Evolutionary conservation across 2,329 filamentous ascomycete species (phyloP).

Genomic region (Aspergillus aculeatus): DNA sequence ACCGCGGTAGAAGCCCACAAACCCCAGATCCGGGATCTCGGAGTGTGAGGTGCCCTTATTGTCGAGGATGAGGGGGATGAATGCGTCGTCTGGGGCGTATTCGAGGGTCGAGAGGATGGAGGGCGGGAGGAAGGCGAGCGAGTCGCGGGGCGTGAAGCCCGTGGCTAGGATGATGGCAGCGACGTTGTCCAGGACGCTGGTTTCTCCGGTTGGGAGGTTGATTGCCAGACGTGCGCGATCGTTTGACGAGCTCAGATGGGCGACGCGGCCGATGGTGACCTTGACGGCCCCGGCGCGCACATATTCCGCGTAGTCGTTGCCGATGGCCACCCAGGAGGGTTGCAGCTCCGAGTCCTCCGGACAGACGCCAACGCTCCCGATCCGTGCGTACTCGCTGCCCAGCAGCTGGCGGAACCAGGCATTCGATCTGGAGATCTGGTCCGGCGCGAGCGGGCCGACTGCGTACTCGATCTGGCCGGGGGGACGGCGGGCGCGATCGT

Average conservation of each 20-base stretch:
- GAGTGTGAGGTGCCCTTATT: slow-evolving; percentile 65
- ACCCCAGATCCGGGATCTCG: slow-evolving; percentile 64
- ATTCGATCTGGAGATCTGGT: slow-evolving; percentile 57
- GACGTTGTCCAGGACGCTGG: slow-evolving; percentile 54
- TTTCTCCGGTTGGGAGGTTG: slow-evolving; percentile 32
- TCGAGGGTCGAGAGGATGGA: slow-evolving; percentile 58
- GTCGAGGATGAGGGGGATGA: slow-evolving; percentile 65
- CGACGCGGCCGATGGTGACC: slow-evolving; percentile 47
- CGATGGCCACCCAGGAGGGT: slow-evolving; percentile 68
- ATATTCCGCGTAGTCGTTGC: slow-evolving; percentile 71
- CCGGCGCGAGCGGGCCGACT: slow-evolving; percentile 62
- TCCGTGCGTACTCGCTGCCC: slow-evolving; percentile 46
- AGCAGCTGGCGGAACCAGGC: slow-evolving; percentile 45
- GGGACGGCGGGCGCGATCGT: slow-evolving; percentile 65
- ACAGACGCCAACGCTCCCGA: slow-evolving; percentile 26
- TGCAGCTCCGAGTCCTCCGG: slow-evolving; percentile 36
- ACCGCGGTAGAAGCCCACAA: slow-evolving; percentile 80
- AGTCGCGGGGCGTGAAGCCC: slow-evolving; percentile 66
- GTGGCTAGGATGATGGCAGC: slow-evolving; percentile 72
- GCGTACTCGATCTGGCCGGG: slow-evolving; percentile 58
- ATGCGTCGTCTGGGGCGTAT: slow-evolving; percentile 54
- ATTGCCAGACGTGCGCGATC: slow-evolving; percentile 36
- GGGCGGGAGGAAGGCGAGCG: slow-evolving; percentile 63
- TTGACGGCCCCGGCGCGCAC: slow-evolving; percentile 64
- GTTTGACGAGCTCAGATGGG: slow-evolving; percentile 11